These are phyloP conservation scores for Conringia planisiliqua DNA, from an alignment of 345 rosid species.

Conservation along the genomic window DNA sequence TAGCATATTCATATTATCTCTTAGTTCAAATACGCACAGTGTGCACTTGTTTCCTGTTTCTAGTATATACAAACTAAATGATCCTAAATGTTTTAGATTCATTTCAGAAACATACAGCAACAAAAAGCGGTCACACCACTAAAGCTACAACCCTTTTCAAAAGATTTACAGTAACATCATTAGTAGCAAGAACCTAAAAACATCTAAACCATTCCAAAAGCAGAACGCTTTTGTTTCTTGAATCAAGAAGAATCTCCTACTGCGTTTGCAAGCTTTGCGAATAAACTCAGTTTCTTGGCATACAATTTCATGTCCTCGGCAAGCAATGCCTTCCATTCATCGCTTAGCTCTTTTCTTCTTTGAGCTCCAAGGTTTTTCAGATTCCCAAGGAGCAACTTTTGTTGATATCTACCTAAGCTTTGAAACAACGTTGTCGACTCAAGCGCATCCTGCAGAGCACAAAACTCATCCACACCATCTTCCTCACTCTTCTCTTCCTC, in stretches of 20 bases:
- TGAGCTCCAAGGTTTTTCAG: neutral
- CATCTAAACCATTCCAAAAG: neutral
- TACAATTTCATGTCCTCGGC: neutral
- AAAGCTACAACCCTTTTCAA: neutral
- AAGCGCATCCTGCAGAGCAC: slow-evolving; percentile 4
- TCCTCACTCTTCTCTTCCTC: slow-evolving; percentile 2
- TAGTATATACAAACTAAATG: neutral
- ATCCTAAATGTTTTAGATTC: neutral
- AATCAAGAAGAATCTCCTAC: neutral
- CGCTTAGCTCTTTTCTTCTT: neutral
- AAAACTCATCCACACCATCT: neutral
- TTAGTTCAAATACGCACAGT: neutral
- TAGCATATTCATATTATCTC: neutral
- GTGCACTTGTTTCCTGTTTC: neutral
- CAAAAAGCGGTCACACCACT: neutral
- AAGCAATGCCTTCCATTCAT: slow-evolving; percentile 11
- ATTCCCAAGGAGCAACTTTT: neutral
- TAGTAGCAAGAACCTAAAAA: neutral
- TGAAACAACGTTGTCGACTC: neutral
- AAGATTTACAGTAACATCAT: neutral
- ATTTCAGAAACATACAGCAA: neutral
- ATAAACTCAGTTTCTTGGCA: neutral
- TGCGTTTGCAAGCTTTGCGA: neutral
- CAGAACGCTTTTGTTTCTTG: neutral
- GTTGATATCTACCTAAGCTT: neutral